Evolutionary conservation across 2,329 filamentous ascomycete genomes (phyloP).

Genomic region (Stemphylium vesicarium): DNA sequence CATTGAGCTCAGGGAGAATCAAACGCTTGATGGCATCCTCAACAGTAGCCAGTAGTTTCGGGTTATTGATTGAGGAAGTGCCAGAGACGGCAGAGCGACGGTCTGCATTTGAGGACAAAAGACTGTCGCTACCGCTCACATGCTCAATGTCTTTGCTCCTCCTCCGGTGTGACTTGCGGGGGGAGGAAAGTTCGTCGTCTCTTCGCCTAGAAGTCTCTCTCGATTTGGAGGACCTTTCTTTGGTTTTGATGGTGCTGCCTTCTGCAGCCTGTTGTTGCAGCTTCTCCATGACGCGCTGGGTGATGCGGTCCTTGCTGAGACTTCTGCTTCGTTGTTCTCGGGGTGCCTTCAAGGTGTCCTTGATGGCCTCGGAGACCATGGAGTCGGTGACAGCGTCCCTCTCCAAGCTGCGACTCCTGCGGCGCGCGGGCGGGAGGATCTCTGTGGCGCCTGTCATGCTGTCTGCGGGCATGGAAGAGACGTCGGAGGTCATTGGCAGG

Average conservation of each 20-base stretch:
- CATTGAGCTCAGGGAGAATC: slow-evolving; percentile 89
- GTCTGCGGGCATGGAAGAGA: slow-evolving; percentile 81
- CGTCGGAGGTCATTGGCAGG: slow-evolving; percentile 75
- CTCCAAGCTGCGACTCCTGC: slow-evolving; percentile 59
- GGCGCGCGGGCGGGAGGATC: slow-evolving; percentile 54
- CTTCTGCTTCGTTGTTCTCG: slow-evolving; percentile 66
- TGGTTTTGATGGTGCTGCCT: slow-evolving; percentile 43
- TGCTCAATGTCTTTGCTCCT: slow-evolving; percentile 56
- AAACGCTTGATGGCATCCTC: slow-evolving; percentile 90
- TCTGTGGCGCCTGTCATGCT: slow-evolving; percentile 67
- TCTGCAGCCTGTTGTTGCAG: slow-evolving; percentile 59
- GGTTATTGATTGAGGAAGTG: slow-evolving; percentile 84
- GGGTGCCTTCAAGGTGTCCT: slow-evolving; percentile 64
- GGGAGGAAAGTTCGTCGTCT: slow-evolving; percentile 39
- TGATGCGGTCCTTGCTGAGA: slow-evolving; percentile 70
- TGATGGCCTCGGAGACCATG: slow-evolving; percentile 19
- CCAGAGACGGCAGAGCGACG: slow-evolving; percentile 58
- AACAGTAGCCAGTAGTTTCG: slow-evolving; percentile 86
- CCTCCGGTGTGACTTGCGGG: slow-evolving; percentile 43
- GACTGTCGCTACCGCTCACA: slow-evolving; percentile 63
- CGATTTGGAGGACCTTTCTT: slow-evolving; percentile 17
- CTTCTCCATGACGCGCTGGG: slow-evolving; percentile 73
- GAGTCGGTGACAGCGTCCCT: slow-evolving; percentile 44
- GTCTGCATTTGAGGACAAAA: slow-evolving; percentile 65
- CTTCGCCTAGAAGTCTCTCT: slow-evolving; percentile 25